Evolutionary conservation across 1,139 yeast genomes (phyloP), one percentile per base, ranked within the genome.

Genomic region (Kodamaea sp.): DNA sequence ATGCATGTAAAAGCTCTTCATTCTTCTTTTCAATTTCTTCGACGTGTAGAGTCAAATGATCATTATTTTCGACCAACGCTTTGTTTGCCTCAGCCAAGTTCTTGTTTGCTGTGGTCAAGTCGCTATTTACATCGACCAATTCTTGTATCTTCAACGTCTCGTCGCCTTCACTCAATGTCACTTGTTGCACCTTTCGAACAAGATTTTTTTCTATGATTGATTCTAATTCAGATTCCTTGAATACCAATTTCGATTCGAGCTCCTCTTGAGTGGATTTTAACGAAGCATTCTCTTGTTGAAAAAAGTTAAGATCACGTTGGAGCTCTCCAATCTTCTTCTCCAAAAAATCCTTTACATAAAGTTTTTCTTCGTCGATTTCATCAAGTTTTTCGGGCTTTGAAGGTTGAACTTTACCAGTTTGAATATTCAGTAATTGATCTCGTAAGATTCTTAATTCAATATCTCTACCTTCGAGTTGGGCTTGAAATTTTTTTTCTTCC

Each of bases 281-380:
- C 31, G 33, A 41, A 25, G 31, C 37, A 37, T 40, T 44, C 29
- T 46, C 50, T 20, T 43, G 45, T 24, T 44, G 41, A 34, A 43
- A 36, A 27, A 42, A 49, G 47, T 76, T 77, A 32, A 78, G 51
- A 45, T 78, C 81, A 24, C 79, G 73, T 43, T 77, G 80, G 30
- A 78, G 55, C 44, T 74, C 76, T 29, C 72, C 67, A 35, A 78
- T 74, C 46, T 70, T 67, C 43, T 70, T 71, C 49, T 78, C 82
- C 45, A 78, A 58, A 50, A 41, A 31, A 11, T 38, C 40, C 24
- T 36, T 42, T 11, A 41, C 48, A 31, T 39, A 47, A 20, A 47
- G 43, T 23, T 35, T 8, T 11, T 15, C 29, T 27, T 43, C 41
- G 22, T 34, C 38, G n/a, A 29, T 29, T 15, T 28, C 37, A 20